Base-by-base conservation (phyloP, 345 rosid species). In the Syzygium oleosum region DNA sequence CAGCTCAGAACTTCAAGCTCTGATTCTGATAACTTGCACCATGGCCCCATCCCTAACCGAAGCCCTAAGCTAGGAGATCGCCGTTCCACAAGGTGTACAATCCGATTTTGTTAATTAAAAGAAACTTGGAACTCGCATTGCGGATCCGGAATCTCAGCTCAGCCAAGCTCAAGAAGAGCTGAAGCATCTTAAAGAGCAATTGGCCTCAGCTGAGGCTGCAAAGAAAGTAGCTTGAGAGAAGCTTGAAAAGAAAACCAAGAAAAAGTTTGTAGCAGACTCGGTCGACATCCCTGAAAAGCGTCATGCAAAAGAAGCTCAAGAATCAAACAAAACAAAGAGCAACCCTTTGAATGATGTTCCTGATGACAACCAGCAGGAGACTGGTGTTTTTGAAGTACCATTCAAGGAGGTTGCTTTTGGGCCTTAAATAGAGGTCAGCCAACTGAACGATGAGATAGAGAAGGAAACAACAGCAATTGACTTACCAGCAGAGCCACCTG, bases 141-240 rank as follows among this genome's bases (percentile, higher is more conserved):
- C 96, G 1, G 96, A 95, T 91, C 91, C 96, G 52, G 99, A 97
- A 90, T 94, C 96, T 49, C 99, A 97, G 90, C 96, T 97, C 68
- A 96, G 95, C 88, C 99, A 96, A 88, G 99, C 99, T n/a, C 99
- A 96, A 90, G 93, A 90, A 54, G 99, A 96, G 90, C 95, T 97
- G 49, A 95, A 95, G 93, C 85, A 73, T 90, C 91, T 97, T 87
- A 97, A 95, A 90, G 91, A 93, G 38, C 99, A 96, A 91, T 87
- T 97, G 91, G 94, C 86, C 68, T 92, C 92, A 41, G 97, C 99
- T 34, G 98, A 95, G 91, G 97, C 99, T 89, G 98, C 96, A 85
- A 97, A 94, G 94, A 94, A 93, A 83, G 95, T 91, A 87, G 97
- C 97, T 87, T 95, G 94, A 87, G 92, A 91, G 41, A 92, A 94